Conservation (phyloP, 129 eudicot genomes). For the Cynara cardunculus region DNA sequence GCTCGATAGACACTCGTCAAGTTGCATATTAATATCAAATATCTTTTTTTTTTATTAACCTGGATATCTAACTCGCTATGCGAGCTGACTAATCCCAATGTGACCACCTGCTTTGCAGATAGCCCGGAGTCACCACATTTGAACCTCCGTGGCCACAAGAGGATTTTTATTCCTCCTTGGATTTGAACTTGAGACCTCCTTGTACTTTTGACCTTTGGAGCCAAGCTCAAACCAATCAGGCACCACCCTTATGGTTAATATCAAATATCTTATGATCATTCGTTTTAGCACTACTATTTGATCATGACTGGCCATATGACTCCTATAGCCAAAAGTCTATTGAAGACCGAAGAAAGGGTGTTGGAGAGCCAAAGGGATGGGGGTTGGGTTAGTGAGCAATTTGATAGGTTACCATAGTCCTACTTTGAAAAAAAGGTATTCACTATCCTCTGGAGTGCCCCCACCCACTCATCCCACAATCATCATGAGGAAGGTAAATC, state of each 20-base stretch:
- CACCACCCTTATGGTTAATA: too few species aligned
- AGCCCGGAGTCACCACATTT: too few species aligned
- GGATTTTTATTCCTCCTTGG: too few species aligned
- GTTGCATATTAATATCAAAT: not conserved
- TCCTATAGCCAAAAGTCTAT: slow-evolving; percentile 9
- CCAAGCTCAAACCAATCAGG: too few species aligned
- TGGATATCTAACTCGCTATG: too few species aligned
- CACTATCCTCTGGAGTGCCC: not conserved
- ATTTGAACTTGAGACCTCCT: too few species aligned
- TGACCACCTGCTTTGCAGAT: too few species aligned
- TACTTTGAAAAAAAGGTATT: not conserved
- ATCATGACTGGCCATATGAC: not conserved
- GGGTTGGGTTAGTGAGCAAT: not conserved
- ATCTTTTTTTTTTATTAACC: too few species aligned
- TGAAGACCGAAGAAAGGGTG: not conserved
- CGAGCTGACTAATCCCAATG: too few species aligned
- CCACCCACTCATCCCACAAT: not conserved
- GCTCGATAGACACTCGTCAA: not conserved
- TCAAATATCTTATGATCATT: not conserved
- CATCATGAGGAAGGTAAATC: not conserved
- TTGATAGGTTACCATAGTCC: not conserved
- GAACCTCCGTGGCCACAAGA: too few species aligned
- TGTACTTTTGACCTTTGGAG: too few species aligned
- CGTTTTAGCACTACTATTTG: not conserved
- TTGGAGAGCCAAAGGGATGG: not conserved